phyloP scores from a whole-genome alignment of 2,329 filamentous ascomycete genomes.

The Shiraia bambusicola region DNA sequence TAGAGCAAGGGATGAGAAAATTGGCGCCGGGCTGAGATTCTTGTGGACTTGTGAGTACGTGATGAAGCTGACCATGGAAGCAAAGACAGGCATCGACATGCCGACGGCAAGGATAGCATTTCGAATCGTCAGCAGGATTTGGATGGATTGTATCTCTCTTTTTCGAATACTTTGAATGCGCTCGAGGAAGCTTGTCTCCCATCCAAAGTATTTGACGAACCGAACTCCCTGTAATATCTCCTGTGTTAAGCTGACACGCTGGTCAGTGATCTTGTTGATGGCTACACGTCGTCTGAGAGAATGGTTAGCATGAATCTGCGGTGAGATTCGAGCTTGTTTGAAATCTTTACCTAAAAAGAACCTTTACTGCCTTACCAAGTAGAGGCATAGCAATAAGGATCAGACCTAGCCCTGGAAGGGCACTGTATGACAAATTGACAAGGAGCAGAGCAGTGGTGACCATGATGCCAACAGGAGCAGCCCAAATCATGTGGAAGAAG shows the following conservation, averaged over 20 bases:
- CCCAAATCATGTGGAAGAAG: slow-evolving; percentile 91
- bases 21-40: slow-evolving; percentile 68
- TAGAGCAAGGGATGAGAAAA: slow-evolving; percentile 90
- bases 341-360: slow-evolving; percentile 69
- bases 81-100: slow-evolving; percentile 87
- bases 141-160: slow-evolving; percentile 80
- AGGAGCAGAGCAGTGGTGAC: slow-evolving; percentile 78
- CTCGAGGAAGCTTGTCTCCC: slow-evolving; percentile 84
- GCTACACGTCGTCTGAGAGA: slow-evolving; percentile 43
- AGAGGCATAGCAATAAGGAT: slow-evolving; percentile 76
- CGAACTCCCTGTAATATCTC: slow-evolving; percentile 88
- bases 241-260: slow-evolving; percentile 86
- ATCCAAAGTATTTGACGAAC: slow-evolving; percentile 96
- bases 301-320: no score
- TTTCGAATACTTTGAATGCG: slow-evolving; percentile 72
- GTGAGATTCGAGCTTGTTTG: no score
- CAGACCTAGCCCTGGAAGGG: slow-evolving; percentile 82
- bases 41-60: slow-evolving; percentile 69
- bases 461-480: slow-evolving; percentile 74
- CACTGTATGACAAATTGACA: slow-evolving; percentile 87
- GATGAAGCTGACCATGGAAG: slow-evolving; percentile 93
- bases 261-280: slow-evolving; percentile 94
- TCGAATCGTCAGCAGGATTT: slow-evolving; percentile 76
- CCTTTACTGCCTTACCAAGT: slow-evolving; percentile 74
- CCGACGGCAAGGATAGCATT: slow-evolving; percentile 83